Evolutionary conservation across 345 rosid genomes (phyloP), one percentile per base, ranked within the genome.

Genomic region (Mangifera indica): DNA sequence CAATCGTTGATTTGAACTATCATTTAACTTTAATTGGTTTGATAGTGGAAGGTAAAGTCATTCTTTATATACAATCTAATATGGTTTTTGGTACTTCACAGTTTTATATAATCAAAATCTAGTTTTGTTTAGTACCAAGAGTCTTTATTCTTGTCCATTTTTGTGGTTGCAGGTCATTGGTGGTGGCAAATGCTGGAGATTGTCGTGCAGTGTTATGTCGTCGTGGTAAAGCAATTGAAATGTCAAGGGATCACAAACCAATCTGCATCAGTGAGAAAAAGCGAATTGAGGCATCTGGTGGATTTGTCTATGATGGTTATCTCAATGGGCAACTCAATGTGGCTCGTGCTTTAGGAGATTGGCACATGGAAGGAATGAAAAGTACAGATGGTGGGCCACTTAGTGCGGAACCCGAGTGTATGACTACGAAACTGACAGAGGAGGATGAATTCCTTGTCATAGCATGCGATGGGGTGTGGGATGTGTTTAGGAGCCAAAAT

Each of bases 241-340:
- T 93, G 97, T 93, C 97, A 7, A 86, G 80, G 69, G 98, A 93
- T 80, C 98, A 93, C 79, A 93, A 91, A 74, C 96, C 98, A n/a
- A 53, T 68, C 60, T 85, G 91, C 74, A 70, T 34, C 75, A 82
- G 69, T 70, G 97, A 93, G 83, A 86, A 63, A 74, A 76, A 62
- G 63, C 89, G 97, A 64, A 89, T 93, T 2, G 96, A 87, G 79
- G 91, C 91, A 69, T 87, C 79, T 0, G 98, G 98, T 29, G 98
- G 97, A 3, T 77, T 55, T 66, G 76, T 91, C 13, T 78, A 29
- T 49, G 97, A 89, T 55, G 96, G 91, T 26, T 91, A 93, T 69
- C 87, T 93, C 58, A 91, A 93, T 17, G 96, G 96, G 24, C 93
- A 76, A 63, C 88, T 93, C 9, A 91, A 86, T 65, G 92, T 93